phyloP scores from a whole-genome alignment of 2,329 filamentous ascomycete genomes.

The Moelleriella libera region DNA sequence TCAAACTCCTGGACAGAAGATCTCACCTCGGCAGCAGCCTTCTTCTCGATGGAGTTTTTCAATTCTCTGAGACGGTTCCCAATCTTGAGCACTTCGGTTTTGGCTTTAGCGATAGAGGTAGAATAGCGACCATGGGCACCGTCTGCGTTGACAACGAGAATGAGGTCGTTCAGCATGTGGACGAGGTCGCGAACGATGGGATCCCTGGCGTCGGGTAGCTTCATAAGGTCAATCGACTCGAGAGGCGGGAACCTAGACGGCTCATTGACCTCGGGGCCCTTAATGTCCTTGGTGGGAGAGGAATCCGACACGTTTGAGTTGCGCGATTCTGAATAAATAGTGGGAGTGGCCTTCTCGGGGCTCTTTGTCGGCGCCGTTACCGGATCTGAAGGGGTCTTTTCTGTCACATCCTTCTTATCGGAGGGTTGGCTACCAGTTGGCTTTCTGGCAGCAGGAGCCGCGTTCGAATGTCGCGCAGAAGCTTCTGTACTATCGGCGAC shows the following conservation, averaged over 20 bases:
- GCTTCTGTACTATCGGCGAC: constrained; percentile 48
- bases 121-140: constrained; percentile 64
- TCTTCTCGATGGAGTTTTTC: constrained; percentile 53
- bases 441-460: constrained; percentile 21
- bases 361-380: constrained; percentile 13
- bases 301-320: constrained; percentile 11
- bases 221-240: constrained; percentile 63
- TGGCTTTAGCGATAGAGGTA: constrained; percentile 69
- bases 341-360: constrained; percentile 16
- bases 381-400: constrained; percentile 10
- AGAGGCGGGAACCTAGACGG: constrained; percentile 49
- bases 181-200: constrained; percentile 86
- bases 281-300: constrained; percentile 22
- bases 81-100: constrained; percentile 65
- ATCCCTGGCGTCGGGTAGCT: constrained; percentile 63
- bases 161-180: constrained; percentile 91
- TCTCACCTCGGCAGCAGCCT: constrained; percentile 62
- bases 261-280: constrained; percentile 50
- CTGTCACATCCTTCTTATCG: constrained; percentile 16
- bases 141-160: constrained; percentile 83
- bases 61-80: constrained; percentile 64
- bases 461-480: constrained; percentile 48
- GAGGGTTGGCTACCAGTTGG: constrained; percentile 9
- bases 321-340: constrained; percentile 1
- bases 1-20: constrained; percentile 69